A percentile compares a stretch with the other conserved stretches of the same genome.
Conservation (phyloP, 208 protist species). For the Zelonia costaricensis region DNA sequence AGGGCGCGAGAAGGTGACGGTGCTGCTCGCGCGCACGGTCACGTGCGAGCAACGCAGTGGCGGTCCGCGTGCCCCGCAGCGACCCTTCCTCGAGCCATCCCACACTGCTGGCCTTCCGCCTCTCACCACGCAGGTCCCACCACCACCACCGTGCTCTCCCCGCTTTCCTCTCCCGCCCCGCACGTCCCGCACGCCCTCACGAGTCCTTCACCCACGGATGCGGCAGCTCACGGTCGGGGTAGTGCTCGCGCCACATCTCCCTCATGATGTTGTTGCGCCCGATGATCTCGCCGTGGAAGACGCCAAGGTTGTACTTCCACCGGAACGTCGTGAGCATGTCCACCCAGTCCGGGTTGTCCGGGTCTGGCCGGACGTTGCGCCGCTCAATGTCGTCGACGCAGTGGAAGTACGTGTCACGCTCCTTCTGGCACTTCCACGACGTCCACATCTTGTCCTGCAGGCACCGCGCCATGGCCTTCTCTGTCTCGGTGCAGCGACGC, state of each 20-base stretch:
- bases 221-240: conserved; percentile 76
- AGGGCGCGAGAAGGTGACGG: no score
- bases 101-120: no score
- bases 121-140: no score
- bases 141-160: no score
- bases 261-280: conserved; percentile 80
- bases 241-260: conserved; percentile 75
- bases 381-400: conserved; percentile 56
- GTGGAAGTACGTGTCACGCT: conserved; percentile 71
- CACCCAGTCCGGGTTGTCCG: conserved; percentile 17
- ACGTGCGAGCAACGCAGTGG: no score
- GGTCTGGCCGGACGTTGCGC: conserved; percentile 27
- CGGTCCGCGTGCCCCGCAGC: no score
- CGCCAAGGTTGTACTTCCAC: conserved; percentile 86
- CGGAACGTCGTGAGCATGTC: conserved; percentile 69
- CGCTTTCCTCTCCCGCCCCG: no score
- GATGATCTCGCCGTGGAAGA: conserved; percentile 79
- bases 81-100: no score
- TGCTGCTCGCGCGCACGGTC: no score
- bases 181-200: conserved; percentile 6
- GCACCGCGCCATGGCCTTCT: conserved; percentile 84
- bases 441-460: conserved; percentile 91
- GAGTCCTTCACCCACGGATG: conserved; percentile 82
- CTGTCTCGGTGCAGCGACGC: conserved; percentile 67
- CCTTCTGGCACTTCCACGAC: conserved; percentile 90